Conservation (phyloP, 805 yeast species). For the Yarrowia osloensis region DNA sequence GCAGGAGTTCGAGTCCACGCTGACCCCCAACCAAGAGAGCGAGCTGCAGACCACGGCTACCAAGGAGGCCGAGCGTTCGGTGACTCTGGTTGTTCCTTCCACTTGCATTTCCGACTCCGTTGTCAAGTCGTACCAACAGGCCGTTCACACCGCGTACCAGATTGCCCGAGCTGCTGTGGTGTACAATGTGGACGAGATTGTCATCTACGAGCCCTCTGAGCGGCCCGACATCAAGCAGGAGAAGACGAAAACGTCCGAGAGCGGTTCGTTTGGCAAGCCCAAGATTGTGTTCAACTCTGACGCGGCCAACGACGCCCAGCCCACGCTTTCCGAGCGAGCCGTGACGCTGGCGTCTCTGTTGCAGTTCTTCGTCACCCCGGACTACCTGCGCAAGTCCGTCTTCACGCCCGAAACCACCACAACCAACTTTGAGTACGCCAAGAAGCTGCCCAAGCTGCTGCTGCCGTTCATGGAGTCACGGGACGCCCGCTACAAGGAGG, state of each 20-base stretch:
- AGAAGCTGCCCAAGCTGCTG: constrained; percentile 67
- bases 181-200: constrained; percentile 71
- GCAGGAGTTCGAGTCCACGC: constrained; percentile 12
- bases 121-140: constrained; percentile 69
- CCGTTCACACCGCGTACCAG: constrained; percentile 72
- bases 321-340: constrained; percentile 41
- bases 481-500: constrained; percentile 60
- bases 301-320: constrained; percentile 34
- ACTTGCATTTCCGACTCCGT: constrained; percentile 55
- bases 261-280: constrained; percentile 39
- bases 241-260: constrained; percentile 35
- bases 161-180: constrained; percentile 73
- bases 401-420: constrained; percentile 50
- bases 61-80: background rate
- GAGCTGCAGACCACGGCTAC: background rate
- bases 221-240: constrained; percentile 26
- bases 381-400: constrained; percentile 66
- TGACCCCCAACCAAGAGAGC: constrained; percentile 10
- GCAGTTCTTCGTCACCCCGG: constrained; percentile 83
- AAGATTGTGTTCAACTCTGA: constrained; percentile 37
- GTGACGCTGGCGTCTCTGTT: constrained; percentile 66
- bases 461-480: constrained; percentile 67
- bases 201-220: constrained; percentile 59
- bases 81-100: constrained; percentile 55
- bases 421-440: constrained; percentile 60